phyloP scores from a whole-genome alignment of 2,329 filamentous ascomycete genomes.

The Stagonosporopsis cucurbitacearum region DNA sequence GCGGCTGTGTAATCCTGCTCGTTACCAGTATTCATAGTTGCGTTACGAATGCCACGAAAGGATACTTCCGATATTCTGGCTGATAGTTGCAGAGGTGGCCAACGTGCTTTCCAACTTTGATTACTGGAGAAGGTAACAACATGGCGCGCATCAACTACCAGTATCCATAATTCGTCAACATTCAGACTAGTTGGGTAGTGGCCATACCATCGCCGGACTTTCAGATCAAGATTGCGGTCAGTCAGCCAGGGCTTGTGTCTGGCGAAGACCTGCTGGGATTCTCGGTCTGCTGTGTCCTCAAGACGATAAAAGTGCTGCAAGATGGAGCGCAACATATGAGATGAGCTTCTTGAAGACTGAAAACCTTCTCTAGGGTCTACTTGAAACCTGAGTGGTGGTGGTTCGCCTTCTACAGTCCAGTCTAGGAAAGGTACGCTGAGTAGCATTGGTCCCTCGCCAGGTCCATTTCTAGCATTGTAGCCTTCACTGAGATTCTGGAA shows the following conservation, averaged over 20 bases:
- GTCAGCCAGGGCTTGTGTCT: slow-evolving; percentile 53
- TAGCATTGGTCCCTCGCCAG: slow-evolving; percentile 42
- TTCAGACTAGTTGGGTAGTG: slow-evolving; percentile 52
- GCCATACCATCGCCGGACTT: slow-evolving; percentile 53
- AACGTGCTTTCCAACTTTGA: slow-evolving; percentile 53
- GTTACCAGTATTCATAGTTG: slow-evolving; percentile 40
- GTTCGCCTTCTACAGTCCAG: slow-evolving; percentile 49
- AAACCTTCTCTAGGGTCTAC: slow-evolving; percentile 52
- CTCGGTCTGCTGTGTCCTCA: slow-evolving; percentile 53
- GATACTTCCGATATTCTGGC: slow-evolving; percentile 51
- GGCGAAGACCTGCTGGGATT: slow-evolving; percentile 49
- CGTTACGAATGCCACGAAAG: slow-evolving; percentile 52
- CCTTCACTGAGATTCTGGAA: slow-evolving; percentile 41
- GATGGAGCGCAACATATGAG: slow-evolving; percentile 51
- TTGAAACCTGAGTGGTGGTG: slow-evolving; percentile 51
- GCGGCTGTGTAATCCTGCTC: slow-evolving; percentile 49
- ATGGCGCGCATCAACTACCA: slow-evolving; percentile 50
- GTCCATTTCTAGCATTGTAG: slow-evolving; percentile 9
- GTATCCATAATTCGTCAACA: slow-evolving; percentile 54
- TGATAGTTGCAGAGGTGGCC: slow-evolving; percentile 51
- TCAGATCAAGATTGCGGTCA: slow-evolving; percentile 51
- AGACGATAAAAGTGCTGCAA: slow-evolving; percentile 54
- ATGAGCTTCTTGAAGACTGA: slow-evolving; percentile 46
- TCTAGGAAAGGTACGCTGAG: slow-evolving; percentile 53
- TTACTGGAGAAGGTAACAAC: slow-evolving; percentile 54